These are phyloP conservation scores for Acer negundo DNA, from an alignment of 345 rosid species.

Conservation along the genomic window DNA sequence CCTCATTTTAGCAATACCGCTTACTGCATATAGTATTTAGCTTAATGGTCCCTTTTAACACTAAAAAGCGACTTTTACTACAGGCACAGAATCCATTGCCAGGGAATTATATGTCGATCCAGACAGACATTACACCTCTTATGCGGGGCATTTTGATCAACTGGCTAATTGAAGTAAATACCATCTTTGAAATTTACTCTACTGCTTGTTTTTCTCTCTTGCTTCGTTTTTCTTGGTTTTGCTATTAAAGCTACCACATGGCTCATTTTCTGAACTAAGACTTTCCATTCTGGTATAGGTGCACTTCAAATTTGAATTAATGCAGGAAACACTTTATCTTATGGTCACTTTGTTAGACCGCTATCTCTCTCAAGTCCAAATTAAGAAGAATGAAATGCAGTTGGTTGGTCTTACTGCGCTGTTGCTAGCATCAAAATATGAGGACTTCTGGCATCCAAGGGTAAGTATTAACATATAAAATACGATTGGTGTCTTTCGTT, in stretches of 20 bases:
- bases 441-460: slow-evolving; percentile 98
- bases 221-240: not conserved
- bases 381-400: slow-evolving; percentile 82
- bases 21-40: not conserved
- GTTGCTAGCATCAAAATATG: slow-evolving; percentile 90
- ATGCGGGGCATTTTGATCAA: slow-evolving; percentile 91
- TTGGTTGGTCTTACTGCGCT: slow-evolving; percentile 87
- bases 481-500: not conserved
- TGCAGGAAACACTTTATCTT: slow-evolving; percentile 93
- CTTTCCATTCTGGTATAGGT: slow-evolving; percentile 50
- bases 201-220: slow-evolving; percentile 11
- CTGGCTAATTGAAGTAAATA: slow-evolving; percentile 91
- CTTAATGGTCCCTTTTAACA: slow-evolving; percentile 20
- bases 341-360: slow-evolving; percentile 72
- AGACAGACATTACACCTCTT: slow-evolving; percentile 59
- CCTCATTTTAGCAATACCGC: not conserved
- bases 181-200: slow-evolving; percentile 11
- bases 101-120: slow-evolving; percentile 63
- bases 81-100: slow-evolving; percentile 61
- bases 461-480: slow-evolving; percentile 34
- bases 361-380: slow-evolving; percentile 75
- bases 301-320: slow-evolving; percentile 81
- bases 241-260: slow-evolving; percentile 14
- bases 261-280: slow-evolving; percentile 21
- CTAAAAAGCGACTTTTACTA: slow-evolving; percentile 28